These are phyloP conservation scores for Lachancea cidri DNA, from an alignment of 805 yeast genomes.

Conservation along the genomic window DNA sequence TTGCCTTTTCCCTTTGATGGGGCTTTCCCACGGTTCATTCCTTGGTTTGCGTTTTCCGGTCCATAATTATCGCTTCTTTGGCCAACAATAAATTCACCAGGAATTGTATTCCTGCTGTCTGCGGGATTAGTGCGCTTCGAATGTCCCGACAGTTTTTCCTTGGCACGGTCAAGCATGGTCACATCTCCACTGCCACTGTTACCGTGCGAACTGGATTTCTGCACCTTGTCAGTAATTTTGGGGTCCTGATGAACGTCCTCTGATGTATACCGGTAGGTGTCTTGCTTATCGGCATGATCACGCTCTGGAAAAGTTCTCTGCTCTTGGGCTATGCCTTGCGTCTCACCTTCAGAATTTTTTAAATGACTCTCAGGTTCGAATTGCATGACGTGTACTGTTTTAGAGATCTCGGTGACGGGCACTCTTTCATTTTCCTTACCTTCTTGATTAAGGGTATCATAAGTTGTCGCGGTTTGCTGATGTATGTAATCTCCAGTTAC, in stretches of 20 bases:
- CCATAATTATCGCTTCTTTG: neutral
- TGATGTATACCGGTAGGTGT: too few species aligned
- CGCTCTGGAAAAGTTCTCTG: too few species aligned
- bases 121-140: too few species aligned
- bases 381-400: neutral
- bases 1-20: neutral
- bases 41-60: neutral
- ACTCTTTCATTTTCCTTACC: neutral
- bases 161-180: too few species aligned
- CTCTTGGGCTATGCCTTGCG: too few species aligned
- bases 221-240: too few species aligned
- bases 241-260: too few species aligned
- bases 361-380: neutral
- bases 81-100: neutral
- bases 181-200: too few species aligned
- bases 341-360: neutral
- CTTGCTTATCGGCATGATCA: too few species aligned
- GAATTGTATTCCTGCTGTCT: too few species aligned
- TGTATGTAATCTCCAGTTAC: neutral
- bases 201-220: too few species aligned
- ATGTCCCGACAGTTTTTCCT: too few species aligned
- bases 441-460: neutral
- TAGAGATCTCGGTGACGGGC: neutral
- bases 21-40: neutral
- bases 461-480: neutral